Evolutionary conservation across 768 basidiomycete species (phyloP).

Genomic region (Suillus luteus): DNA sequence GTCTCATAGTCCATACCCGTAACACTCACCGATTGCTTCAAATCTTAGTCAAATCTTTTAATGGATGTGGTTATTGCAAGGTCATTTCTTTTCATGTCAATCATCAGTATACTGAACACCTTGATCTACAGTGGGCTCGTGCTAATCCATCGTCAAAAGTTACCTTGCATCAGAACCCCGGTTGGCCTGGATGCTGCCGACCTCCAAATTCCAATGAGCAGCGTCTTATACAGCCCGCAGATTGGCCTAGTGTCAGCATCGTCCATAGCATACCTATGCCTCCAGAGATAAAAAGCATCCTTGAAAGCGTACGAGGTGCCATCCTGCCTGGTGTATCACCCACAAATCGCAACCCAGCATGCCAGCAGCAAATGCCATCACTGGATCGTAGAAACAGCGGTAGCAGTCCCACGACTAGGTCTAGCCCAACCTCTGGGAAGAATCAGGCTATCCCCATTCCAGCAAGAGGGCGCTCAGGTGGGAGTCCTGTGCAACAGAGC

Average conservation of each 20-base stretch:
- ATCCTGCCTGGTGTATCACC: conserved; percentile 33
- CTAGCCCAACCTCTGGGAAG: conserved; percentile 41
- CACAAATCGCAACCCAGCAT: conserved; percentile 36
- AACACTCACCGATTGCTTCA: conserved; percentile 22
- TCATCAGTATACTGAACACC: conserved; percentile 28
- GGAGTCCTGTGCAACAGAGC: conserved; percentile 47
- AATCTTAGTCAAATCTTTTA: conserved; percentile 71
- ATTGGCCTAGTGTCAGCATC: conserved; percentile 79
- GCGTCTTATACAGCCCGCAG: conserved; percentile 64
- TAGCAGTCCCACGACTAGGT: conserved; percentile 28
- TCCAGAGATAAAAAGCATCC: conserved; percentile 63
- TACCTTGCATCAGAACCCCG: conserved; percentile 64
- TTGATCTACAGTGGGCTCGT: conserved; percentile 64
- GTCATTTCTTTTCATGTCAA: conserved; percentile 40
- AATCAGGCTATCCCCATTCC: conserved; percentile 39
- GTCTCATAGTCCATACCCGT: conserved; percentile 8
- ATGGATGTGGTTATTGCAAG: conserved; percentile 91
- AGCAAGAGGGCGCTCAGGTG: conserved; percentile 47
- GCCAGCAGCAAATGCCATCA: conserved; percentile 30
- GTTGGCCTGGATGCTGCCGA: conserved; percentile 92
- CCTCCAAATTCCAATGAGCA: conserved; percentile 62
- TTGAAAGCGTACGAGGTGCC: conserved; percentile 54
- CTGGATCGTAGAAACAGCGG: conserved; percentile 51
- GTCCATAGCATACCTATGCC: conserved; percentile 78
- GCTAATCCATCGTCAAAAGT: conserved; percentile 55